These are phyloP conservation scores for Schwanniomyces polymorphus DNA, from an alignment of 805 yeast species.

Conservation along the genomic window DNA sequence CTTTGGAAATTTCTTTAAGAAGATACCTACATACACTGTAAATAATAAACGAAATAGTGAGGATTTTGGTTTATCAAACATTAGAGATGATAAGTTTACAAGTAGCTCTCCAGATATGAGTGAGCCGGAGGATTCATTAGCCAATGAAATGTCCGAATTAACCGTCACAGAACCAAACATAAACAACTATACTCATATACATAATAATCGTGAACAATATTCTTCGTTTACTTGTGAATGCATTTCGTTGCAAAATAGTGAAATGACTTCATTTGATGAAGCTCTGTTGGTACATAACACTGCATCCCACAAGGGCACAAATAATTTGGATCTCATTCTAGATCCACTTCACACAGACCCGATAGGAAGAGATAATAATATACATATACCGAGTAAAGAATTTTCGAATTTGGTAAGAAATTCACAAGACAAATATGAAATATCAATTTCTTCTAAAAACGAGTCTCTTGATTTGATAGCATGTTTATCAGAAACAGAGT, in stretches of 20 bases:
- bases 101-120: not conserved
- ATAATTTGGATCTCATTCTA: conserved; percentile 1
- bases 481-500: conserved; percentile 22
- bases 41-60: not conserved
- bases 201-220: conserved; percentile 11
- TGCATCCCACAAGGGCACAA: not conserved
- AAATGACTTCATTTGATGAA: conserved; percentile 27
- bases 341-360: not conserved
- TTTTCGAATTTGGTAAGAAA: not conserved
- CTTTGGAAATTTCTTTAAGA: not conserved
- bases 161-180: not conserved
- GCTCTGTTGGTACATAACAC: not conserved
- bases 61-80: not conserved
- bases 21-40: not conserved
- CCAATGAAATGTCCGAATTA: not conserved
- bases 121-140: not conserved
- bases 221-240: conserved; percentile 36
- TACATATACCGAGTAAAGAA: not conserved
- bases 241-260: conserved; percentile 36
- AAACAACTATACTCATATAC: conserved; percentile 2
- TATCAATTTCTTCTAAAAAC: not conserved
- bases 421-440: not conserved
- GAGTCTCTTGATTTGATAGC: conserved; percentile 12
- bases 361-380: not conserved
- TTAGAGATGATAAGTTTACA: not conserved